Evolutionary conservation across 495 filamentous ascomycete genomes (phyloP).

Genomic region (Rostrohypoxylon terebratum): DNA sequence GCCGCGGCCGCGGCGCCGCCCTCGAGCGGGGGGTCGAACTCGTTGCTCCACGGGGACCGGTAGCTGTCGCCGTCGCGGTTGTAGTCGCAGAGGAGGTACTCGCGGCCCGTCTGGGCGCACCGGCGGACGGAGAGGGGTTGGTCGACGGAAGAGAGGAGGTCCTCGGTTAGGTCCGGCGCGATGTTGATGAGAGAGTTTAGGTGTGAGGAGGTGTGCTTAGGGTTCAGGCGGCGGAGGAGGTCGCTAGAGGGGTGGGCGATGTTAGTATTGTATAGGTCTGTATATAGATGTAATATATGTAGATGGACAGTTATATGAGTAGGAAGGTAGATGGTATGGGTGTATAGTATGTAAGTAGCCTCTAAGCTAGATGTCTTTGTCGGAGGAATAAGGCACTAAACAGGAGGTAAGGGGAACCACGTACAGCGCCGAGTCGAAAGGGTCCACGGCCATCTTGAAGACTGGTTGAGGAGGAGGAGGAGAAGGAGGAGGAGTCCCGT

Average conservation of each 20-base stretch:
- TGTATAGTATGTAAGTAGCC: not conserved
- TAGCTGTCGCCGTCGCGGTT: constrained; percentile 99
- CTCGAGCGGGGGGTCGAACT: constrained; percentile 88
- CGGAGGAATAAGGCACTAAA: constrained; percentile 18
- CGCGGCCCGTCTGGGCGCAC: constrained; percentile 87
- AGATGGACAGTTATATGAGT: not conserved
- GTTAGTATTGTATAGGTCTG: not conserved
- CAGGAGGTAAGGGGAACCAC: constrained; percentile 48
- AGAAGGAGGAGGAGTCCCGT: not conserved
- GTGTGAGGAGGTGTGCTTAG: constrained; percentile 86
- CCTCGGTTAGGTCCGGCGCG: constrained; percentile 92
- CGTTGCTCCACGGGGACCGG: constrained; percentile 96
- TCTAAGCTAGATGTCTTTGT: not conserved
- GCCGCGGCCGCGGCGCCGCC: constrained; percentile 56
- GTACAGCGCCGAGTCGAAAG: constrained; percentile 87
- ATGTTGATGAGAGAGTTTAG: constrained; percentile 85
- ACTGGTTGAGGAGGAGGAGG: not conserved
- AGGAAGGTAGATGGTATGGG: not conserved
- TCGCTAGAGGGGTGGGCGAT: constrained; percentile 68
- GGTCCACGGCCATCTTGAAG: constrained; percentile 64
- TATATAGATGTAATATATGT: constrained; percentile 15
- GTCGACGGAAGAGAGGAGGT: constrained; percentile 96
- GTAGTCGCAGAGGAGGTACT: constrained; percentile 99
- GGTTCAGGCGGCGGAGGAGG: constrained; percentile 97
- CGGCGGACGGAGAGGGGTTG: constrained; percentile 89